Base-by-base conservation (phyloP, 257 asterid genomes). In the Rehmannia glutinosa region DNA sequence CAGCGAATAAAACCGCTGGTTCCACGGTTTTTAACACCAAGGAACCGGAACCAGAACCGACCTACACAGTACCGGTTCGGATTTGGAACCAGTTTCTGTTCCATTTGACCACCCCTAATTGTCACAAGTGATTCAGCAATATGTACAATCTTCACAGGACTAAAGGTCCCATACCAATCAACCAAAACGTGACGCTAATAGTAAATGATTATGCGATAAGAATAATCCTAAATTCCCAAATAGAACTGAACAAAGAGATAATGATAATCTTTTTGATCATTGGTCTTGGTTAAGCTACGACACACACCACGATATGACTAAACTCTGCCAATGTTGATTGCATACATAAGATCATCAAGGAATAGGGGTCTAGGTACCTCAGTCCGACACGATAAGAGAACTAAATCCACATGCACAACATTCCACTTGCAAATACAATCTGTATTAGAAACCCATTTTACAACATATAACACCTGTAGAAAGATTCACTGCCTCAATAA, bases 401-500 rank as follows among this genome's bases (percentile, higher is more conserved):
- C n/a, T 42, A 64, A n/a, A 50, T 35, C 36, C 58, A 68, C 8
- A 9, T 13, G n/a, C 28, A 56, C 57, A 53, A 15, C 41, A 55
- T 41, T 25, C 64, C 9, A 36, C 6, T 6, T 36, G 66, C 15
- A 43, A 16, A 23, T 1, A 15, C 52, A 42, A 30, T 28, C 43
- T 16, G 10, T 62, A 12, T 17, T 25, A 1, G 9, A 49, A 50
- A 19, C 62, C 45, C 43, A 62, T 9, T 35, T 61, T 20, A 45
- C 9, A 56, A 35, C 51, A 20, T 19, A 2, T 24, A 60, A 28
- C 21, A 33, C 49, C 69, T 28, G 43, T 21, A 15, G 13, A 17
- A 38, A 66, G 55, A 60, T 42, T 15, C 39, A 64, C 52, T 27
- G 33, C 61, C 69, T 52, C 59, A 35, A 43, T 32, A 53, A 43